Percentiles rank a stretch among this genome's conserved stretches.
Conservation (phyloP, 306 rosid genomes). For the Vachellia collinsii region DNA sequence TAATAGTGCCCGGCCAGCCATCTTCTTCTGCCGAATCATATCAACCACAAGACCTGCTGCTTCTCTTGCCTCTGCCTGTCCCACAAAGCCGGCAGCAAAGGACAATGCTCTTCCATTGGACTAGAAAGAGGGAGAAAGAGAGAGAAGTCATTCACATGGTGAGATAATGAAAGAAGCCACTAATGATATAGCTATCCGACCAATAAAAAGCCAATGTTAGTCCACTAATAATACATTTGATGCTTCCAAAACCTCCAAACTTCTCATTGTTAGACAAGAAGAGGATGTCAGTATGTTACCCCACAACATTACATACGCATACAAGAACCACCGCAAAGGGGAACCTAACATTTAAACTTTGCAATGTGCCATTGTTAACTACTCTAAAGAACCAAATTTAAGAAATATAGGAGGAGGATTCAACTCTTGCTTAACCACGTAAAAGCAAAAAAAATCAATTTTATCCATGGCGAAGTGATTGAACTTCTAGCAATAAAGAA, state of each 20-base stretch:
- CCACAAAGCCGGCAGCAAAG: constrained; percentile 93
- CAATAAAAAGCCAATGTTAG: background rate
- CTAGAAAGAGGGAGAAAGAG: constrained; percentile 37
- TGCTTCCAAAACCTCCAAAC: background rate
- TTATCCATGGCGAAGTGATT: background rate
- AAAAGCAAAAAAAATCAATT: background rate
- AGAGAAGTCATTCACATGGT: constrained; percentile 14
- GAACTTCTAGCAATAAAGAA: background rate
- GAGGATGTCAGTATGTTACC: no score
- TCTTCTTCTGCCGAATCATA: constrained; percentile 95
- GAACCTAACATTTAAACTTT: background rate
- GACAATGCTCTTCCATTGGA: constrained; percentile 72
- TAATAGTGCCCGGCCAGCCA: constrained; percentile 96
- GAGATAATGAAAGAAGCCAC: background rate
- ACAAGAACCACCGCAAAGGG: background rate
- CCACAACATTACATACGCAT: background rate
- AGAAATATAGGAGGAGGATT: background rate
- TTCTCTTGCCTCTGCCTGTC: constrained; percentile 95
- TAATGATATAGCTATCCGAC: background rate
- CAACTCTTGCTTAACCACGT: background rate
- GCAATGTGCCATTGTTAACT: background rate
- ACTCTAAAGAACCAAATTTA: background rate
- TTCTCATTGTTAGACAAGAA: background rate
- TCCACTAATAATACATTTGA: background rate
- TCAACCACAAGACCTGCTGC: constrained; percentile 90